Base-by-base conservation (phyloP, 805 yeast species). In the Ogataea trehalophila region DNA sequence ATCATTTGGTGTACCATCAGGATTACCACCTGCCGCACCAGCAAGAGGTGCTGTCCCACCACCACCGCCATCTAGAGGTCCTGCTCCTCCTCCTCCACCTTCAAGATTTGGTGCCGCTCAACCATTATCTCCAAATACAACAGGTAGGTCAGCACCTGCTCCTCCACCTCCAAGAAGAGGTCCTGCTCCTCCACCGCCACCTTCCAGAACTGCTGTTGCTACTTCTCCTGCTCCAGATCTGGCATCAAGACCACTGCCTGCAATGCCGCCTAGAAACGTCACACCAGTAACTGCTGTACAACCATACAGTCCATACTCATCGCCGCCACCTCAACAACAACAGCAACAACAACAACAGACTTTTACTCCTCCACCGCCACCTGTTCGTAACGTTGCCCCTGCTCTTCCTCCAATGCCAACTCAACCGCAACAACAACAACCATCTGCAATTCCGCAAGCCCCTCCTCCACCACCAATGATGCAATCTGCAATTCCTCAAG, bases 161-260 rank as follows among this genome's bases (percentile, higher is more conserved):
- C 68, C 71, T 31, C 65, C 66, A 6, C 59, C 61, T 14, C 67
- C 71, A 39, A 55, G 63, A 40, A 54, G 58, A 43, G 60, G 65
- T 20, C 68, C 69, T 41, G 74, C 71, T 22, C 74, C 72, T n/a
- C 77, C 73, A 31, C 76, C 74, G n/a, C 73, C 71, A 31, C 72
- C 76, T 13, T 67, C 76, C 5, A 68, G 64, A 46, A 47, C 39
- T 35, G 43, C 59, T 4, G 35, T 50, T 5, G 46, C 54, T n/a
- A 39, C 52, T 5, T 57, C 57, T 5, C 45, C 54, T n/a, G 41
- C 52, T 5, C 57, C 57, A 29, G 49, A 55, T 7, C 50, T 51
- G 48, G 57, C 33, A 44, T 51, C 53, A 40, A 47, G 61, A n/a
- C 55, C 58, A 3, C 49, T 59, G 6, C 58, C 61, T 16, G 57